Conservation (phyloP, 2,329 filamentous ascomycete genomes). For the Penicillium nordicum region DNA sequence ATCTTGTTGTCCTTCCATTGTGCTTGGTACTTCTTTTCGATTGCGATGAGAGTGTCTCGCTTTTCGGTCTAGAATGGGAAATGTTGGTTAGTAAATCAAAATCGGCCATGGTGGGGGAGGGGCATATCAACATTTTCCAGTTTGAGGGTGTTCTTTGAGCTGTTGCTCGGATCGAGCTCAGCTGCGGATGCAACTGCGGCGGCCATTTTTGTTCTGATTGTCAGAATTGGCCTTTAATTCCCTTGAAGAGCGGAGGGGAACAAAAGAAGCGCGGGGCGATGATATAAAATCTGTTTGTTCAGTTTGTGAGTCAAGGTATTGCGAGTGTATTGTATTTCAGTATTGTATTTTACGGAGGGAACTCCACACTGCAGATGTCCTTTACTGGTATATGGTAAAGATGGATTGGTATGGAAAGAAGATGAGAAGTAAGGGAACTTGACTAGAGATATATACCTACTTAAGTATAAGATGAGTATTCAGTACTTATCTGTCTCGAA, state of each 20-base stretch:
- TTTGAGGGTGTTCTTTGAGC: slow-evolving; percentile 60
- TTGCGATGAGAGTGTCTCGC: slow-evolving; percentile 32
- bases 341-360: slow-evolving; percentile 8
- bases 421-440: not conserved
- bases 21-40: slow-evolving; percentile 87
- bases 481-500: too few species aligned
- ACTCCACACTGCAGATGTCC: not conserved
- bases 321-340: slow-evolving; percentile 7
- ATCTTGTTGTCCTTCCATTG: slow-evolving; percentile 73
- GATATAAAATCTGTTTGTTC: slow-evolving; percentile 22
- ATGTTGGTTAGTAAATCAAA: slow-evolving; percentile 13
- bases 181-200: slow-evolving; percentile 51
- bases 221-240: slow-evolving; percentile 12
- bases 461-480: too few species aligned
- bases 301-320: slow-evolving; percentile 12
- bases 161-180: slow-evolving; percentile 54
- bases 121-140: slow-evolving; percentile 53
- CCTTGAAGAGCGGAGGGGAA: slow-evolving; percentile 16
- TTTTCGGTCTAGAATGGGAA: slow-evolving; percentile 27
- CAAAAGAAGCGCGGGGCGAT: slow-evolving; percentile 23
- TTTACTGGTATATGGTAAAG: not conserved
- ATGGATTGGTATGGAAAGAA: not conserved
- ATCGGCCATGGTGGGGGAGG: slow-evolving; percentile 25
- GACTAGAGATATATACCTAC: not conserved
- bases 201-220: slow-evolving; percentile 35